Percentiles rank a stretch among this genome's conserved stretches.
Evolutionary conservation across 805 yeast genomes (phyloP).

Genomic region (Yamadazyma sp.): DNA sequence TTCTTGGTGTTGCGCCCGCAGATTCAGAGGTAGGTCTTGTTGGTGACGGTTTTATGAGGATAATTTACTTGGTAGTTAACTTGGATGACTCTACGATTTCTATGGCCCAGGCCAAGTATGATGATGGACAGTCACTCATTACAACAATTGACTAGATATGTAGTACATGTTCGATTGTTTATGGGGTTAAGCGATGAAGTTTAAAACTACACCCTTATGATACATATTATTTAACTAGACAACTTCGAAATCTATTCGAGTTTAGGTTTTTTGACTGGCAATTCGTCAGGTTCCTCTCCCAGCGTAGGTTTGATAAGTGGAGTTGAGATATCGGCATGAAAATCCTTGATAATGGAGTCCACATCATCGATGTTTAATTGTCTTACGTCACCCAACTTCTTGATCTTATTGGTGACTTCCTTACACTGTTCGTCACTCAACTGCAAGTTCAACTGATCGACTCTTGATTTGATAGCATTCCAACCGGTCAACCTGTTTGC

Average conservation of each 20-base stretch:
- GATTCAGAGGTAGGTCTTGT: neutral
- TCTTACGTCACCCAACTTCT: slow-evolving; percentile 59
- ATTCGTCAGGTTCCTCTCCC: slow-evolving; percentile 10
- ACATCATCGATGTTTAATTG: slow-evolving; percentile 61
- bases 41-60: slow-evolving; percentile 65
- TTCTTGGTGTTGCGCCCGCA: slow-evolving; percentile 4
- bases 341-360: slow-evolving; percentile 57
- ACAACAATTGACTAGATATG: neutral
- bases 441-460: slow-evolving; percentile 56
- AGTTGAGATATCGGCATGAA: slow-evolving; percentile 44
- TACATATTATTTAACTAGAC: neutral
- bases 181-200: too few relatives aligned
- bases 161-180: neutral
- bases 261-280: slow-evolving; percentile 13
- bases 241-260: slow-evolving; percentile 20
- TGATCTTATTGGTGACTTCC: slow-evolving; percentile 54
- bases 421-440: slow-evolving; percentile 58
- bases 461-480: slow-evolving; percentile 63
- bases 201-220: too few relatives aligned
- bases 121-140: neutral
- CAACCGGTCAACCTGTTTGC: slow-evolving; percentile 63
- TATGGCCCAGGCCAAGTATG: slow-evolving; percentile 38
- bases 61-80: slow-evolving; percentile 64
- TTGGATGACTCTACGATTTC: slow-evolving; percentile 56
- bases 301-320: slow-evolving; percentile 20